Evolutionary conservation across 257 asterid species (phyloP), one percentile per base, ranked within the genome.

Genomic region (Phtheirospermum japonicum): DNA sequence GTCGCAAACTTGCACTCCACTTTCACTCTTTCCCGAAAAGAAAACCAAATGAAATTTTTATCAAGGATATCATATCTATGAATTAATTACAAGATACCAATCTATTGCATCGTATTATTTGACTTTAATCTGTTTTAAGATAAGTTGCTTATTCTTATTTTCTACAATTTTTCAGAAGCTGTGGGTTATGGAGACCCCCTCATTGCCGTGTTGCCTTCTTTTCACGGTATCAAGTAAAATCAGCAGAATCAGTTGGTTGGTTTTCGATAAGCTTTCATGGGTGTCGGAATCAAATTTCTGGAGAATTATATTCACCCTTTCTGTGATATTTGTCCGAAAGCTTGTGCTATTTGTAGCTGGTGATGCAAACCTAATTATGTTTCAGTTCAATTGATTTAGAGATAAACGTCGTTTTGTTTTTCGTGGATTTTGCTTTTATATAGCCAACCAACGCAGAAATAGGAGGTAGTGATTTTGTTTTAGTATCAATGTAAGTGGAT

Each of bases 121-220:
- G n/a, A n/a, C n/a, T n/a, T n/a, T n/a, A n/a, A n/a, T n/a, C n/a
- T n/a, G n/a, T 20, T 55, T 31, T 14, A 53, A 39, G n/a, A 36
- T 31, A 12, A 6, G 46, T 26, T 63, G 5, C 42, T 40, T 51
- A 34, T 57, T 57, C 8, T 50, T 64, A 13, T 56, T 49, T 20
- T 7, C 50, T 49, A 23, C 65, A 12, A 34, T 61, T 48, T 50
- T 72, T 23, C 85, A 83, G 90, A 83, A 59, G 76, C 90, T 58
- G 82, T 71, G 58, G 90, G 87, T 13, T 82, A 78, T 57, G 87
- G 84, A 60, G 84, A 75, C 40, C 82, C 87, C 31, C 74, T 81
- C 59, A 14, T 81, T 11, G 84, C 84, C 9, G 84, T 78, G 4
- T 67, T 73, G 75, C 87, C 87, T 12, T 74, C 81, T 20, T 79